Evolutionary conservation across 106 monocot genomes (phyloP).

Genomic region (Allium cepa): DNA sequence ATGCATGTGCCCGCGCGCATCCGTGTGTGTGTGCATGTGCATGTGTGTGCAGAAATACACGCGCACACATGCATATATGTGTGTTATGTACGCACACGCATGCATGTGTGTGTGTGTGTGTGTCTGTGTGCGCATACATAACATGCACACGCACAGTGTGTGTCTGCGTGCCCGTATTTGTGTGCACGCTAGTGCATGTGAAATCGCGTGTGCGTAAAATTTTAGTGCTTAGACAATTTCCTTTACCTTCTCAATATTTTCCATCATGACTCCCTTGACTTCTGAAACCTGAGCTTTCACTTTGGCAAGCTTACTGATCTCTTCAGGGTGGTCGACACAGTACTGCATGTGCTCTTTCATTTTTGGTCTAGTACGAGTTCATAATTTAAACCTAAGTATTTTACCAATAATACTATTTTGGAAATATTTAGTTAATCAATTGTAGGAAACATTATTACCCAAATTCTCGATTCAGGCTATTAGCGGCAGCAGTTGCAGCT

Average conservation of each 20-base stretch:
- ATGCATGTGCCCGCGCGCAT: no score
- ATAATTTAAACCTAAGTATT: background rate
- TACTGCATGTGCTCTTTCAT: conserved; percentile 59
- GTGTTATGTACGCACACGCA: no score
- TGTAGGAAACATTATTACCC: conserved; percentile 1
- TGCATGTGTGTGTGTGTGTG: no score
- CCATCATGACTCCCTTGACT: conserved; percentile 71
- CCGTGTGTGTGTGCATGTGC: no score
- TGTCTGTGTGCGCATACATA: no score
- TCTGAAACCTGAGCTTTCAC: conserved; percentile 59
- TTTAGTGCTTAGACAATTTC: background rate
- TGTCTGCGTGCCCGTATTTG: no score
- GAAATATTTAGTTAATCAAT: background rate
- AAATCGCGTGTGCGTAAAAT: background rate
- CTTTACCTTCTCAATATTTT: conserved; percentile 61
- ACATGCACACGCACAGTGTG: no score
- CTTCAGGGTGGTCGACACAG: conserved; percentile 54
- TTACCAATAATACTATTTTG: no score
- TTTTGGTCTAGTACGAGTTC: conserved; percentile 21
- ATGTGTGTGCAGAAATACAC: no score
- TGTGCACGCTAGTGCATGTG: no score
- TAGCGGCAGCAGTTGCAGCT: conserved; percentile 4
- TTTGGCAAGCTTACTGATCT: conserved; percentile 50
- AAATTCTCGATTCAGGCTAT: conserved; percentile 17
- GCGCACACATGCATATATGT: no score